These are phyloP conservation scores for Cephalotrichum gorgonifer DNA, from an alignment of 2,329 filamentous ascomycete genomes.

Conservation along the genomic window DNA sequence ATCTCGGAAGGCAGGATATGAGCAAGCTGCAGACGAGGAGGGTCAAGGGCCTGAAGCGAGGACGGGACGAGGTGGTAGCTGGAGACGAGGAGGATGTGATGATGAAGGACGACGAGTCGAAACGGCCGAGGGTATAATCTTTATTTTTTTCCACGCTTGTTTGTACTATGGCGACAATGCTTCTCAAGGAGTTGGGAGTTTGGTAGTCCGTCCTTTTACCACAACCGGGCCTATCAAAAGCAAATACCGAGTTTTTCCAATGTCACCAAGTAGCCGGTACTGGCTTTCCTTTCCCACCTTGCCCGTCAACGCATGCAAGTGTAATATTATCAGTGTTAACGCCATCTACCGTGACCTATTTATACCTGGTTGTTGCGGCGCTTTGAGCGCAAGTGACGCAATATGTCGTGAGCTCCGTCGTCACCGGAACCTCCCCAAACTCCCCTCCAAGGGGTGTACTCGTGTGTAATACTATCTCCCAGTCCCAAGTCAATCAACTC, in stretches of 20 bases:
- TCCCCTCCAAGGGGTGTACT: background rate
- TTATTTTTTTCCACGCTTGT: background rate
- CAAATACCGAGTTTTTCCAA: background rate
- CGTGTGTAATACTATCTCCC: no score
- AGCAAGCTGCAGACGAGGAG: slow-evolving; percentile 84
- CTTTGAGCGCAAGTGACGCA: background rate
- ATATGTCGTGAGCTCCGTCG: no score
- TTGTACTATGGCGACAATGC: background rate
- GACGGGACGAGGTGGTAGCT: slow-evolving; percentile 39
- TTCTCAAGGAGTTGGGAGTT: slow-evolving; percentile 1
- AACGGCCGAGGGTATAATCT: slow-evolving; percentile 3
- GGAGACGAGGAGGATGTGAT: slow-evolving; percentile 31
- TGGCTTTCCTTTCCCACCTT: background rate
- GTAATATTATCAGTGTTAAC: background rate
- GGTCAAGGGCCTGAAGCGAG: slow-evolving; percentile 97
- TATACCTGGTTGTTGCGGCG: background rate
- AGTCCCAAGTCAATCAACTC: background rate
- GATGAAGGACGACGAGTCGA: slow-evolving; percentile 16
- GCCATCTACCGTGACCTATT: background rate
- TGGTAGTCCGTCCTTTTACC: background rate
- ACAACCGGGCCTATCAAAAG: background rate
- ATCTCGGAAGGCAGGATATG: slow-evolving; percentile 84
- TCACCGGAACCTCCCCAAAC: background rate
- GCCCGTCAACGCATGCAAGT: background rate
- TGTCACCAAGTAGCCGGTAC: background rate